Percentiles rank a stretch among this genome's conserved stretches.
phyloP scores from a whole-genome alignment of 345 rosid genomes.

The Streptanthus diversifolius region DNA sequence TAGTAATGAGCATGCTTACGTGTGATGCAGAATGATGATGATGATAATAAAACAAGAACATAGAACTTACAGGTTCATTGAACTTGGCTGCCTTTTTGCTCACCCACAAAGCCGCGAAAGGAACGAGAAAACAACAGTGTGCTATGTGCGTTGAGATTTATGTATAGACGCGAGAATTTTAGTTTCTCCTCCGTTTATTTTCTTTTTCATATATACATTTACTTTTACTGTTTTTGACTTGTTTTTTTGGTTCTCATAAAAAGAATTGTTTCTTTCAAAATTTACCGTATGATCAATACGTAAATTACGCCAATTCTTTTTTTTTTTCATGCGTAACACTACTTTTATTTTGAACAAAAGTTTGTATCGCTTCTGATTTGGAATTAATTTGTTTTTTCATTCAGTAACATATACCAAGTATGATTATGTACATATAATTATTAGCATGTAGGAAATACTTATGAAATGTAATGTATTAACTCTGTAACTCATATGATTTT shows the following conservation, averaged over 20 bases:
- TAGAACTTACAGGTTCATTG: constrained; percentile 28
- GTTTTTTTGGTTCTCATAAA: neutral
- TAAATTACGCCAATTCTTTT: neutral
- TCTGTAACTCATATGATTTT: neutral
- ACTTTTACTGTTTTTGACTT: neutral
- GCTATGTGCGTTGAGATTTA: constrained; percentile 15
- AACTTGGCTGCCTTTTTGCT: constrained; percentile 29
- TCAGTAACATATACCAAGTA: neutral
- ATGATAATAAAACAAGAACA: constrained; percentile 20
- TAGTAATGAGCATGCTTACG: constrained; percentile 21
- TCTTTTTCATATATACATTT: neutral
- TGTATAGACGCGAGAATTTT: neutral
- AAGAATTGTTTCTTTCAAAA: neutral
- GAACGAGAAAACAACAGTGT: constrained; percentile 8
- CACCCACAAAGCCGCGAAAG: constrained; percentile 16
- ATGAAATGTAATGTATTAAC: neutral
- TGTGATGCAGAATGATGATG: constrained; percentile 10
- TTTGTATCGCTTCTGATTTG: neutral
- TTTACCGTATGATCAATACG: neutral
- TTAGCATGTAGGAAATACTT: neutral
- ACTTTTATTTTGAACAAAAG: neutral
- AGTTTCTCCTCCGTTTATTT: neutral
- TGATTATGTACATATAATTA: neutral
- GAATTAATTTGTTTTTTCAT: neutral
- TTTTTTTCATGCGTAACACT: neutral